Evolutionary conservation across 768 basidiomycete species (phyloP).

Genomic region (Trametes villosa): DNA sequence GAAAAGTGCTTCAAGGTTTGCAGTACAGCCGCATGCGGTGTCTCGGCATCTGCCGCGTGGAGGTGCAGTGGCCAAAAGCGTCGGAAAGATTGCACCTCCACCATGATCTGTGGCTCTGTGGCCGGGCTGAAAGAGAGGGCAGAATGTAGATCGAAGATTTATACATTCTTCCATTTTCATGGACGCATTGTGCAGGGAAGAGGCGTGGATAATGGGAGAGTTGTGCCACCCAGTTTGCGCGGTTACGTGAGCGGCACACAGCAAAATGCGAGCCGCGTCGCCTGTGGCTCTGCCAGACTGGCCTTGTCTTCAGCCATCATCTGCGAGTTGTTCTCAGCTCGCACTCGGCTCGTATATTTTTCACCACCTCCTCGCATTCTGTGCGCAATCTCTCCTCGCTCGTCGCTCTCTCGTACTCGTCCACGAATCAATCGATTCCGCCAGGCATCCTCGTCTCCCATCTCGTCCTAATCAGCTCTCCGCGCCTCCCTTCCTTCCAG

Average conservation of each 20-base stretch:
- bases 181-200: neutral
- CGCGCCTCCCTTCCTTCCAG: neutral
- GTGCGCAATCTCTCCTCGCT: constrained; percentile 2
- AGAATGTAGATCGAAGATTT: neutral
- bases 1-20: neutral
- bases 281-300: neutral
- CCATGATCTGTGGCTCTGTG: neutral
- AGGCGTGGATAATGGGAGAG: neutral
- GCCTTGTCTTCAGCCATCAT: constrained; percentile 21
- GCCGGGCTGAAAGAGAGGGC: neutral
- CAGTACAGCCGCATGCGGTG: neutral
- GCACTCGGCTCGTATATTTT: constrained; percentile 15
- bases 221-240: constrained; percentile 7
- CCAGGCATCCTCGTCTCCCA: neutral
- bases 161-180: neutral
- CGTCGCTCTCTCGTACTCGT: neutral
- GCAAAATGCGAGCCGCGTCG: constrained; percentile 18
- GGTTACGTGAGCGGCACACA: constrained; percentile 25
- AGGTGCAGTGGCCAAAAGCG: neutral
- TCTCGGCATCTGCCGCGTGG: neutral
- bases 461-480: constrained; percentile 6
- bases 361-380: constrained; percentile 13
- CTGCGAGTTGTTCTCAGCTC: constrained; percentile 21
- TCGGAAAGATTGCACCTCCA: neutral
- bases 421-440: constrained; percentile 18